phyloP scores from a whole-genome alignment of 257 asterid species.

The Solanum megistacrolobum region DNA sequence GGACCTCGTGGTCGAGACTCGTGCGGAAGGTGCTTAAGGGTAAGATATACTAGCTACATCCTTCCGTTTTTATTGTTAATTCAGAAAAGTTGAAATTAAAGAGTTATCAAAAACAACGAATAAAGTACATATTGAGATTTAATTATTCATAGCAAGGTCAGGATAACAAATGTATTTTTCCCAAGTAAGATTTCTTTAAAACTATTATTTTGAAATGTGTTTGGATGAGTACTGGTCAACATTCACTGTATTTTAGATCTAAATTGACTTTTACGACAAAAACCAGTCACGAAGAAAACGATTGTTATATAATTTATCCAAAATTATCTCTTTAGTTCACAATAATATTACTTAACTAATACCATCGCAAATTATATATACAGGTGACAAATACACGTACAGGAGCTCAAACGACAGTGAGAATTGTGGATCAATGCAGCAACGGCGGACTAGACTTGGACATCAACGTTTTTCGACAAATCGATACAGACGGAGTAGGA shows the following conservation, averaged over 20 bases:
- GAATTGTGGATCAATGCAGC: constrained; percentile 26
- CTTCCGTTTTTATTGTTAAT: too few relatives aligned
- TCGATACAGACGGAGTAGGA: constrained; percentile 20
- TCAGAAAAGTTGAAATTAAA: too few relatives aligned
- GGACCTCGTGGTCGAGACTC: constrained; percentile 19
- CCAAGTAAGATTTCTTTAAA: not conserved
- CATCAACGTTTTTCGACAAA: not conserved
- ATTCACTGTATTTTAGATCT: too few relatives aligned
- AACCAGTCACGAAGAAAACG: not conserved
- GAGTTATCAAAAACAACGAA: too few relatives aligned
- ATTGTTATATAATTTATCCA: not conserved
- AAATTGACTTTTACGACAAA: not conserved
- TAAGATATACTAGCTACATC: not conserved
- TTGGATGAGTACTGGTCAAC: not conserved
- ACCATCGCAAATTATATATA: not conserved
- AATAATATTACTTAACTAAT: too few relatives aligned
- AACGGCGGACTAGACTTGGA: constrained; percentile 29
- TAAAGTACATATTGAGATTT: too few relatives aligned
- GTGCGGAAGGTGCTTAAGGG: constrained; percentile 22
- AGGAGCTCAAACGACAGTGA: constrained; percentile 4
- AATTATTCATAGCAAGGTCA: too few relatives aligned
- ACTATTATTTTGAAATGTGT: not conserved
- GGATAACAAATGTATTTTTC: too few relatives aligned
- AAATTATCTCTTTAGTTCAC: too few relatives aligned
- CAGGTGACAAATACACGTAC: constrained; percentile 27